A percentile compares a stretch with the other conserved stretches of the same genome.
These are phyloP conservation scores for Lablab purpureus DNA, from an alignment of 306 rosid species.

Conservation along the genomic window DNA sequence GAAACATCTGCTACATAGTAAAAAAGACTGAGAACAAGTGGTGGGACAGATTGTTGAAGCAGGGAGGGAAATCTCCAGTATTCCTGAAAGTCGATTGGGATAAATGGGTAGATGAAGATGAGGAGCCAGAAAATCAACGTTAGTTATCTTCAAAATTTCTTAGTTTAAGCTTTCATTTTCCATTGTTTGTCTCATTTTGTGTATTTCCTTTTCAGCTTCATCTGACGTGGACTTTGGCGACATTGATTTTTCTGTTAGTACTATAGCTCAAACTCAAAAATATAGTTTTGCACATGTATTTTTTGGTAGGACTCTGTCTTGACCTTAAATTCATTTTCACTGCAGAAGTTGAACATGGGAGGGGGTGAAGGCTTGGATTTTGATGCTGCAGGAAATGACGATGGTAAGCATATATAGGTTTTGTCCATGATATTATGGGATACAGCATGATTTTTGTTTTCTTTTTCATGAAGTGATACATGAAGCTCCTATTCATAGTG, in stretches of 20 bases:
- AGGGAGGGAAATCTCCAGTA: slow-evolving; percentile 63
- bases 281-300: not conserved
- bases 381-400: slow-evolving; percentile 33
- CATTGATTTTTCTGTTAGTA: slow-evolving; percentile 65
- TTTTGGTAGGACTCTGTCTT: not conserved
- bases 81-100: slow-evolving; percentile 48
- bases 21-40: slow-evolving; percentile 64
- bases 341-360: slow-evolving; percentile 52
- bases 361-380: slow-evolving; percentile 45
- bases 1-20: slow-evolving; percentile 61
- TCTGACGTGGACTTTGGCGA: slow-evolving; percentile 53
- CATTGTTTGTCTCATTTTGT: not conserved
- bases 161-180: not conserved
- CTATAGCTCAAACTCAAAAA: not conserved
- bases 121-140: slow-evolving; percentile 53
- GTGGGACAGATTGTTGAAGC: slow-evolving; percentile 69
- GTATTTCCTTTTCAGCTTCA: slow-evolving; percentile 44
- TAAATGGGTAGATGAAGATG: slow-evolving; percentile 41
- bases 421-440: not conserved
- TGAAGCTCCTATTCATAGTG: not conserved
- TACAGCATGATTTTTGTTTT: not conserved
- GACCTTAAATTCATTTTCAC: not conserved
- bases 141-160: slow-evolving; percentile 31
- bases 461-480: not conserved
- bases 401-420: slow-evolving; percentile 34